Percentiles rank a stretch among this genome's conserved stretches.
These are phyloP conservation scores for Pseudopithomyces maydicus DNA, from an alignment of 2,329 filamentous ascomycete genomes.

Conservation along the genomic window DNA sequence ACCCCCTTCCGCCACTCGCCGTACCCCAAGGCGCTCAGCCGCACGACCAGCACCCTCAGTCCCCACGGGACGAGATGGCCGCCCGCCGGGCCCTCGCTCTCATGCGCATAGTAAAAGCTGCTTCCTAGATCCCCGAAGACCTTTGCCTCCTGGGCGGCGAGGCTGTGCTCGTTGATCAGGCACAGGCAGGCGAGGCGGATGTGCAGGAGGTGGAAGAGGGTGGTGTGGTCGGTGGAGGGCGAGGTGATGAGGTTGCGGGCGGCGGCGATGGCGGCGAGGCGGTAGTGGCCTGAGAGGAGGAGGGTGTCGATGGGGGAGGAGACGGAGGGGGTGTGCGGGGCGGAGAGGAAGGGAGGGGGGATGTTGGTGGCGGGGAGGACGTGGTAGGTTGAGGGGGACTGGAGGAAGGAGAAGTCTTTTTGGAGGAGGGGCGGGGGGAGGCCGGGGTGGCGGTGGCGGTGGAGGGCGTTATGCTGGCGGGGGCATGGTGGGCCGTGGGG, in stretches of 20 bases:
- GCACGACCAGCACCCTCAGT: constrained; percentile 79
- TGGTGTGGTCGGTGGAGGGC: constrained; percentile 62
- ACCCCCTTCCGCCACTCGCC: constrained; percentile 82
- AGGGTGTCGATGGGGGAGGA: constrained; percentile 69
- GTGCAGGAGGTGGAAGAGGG: constrained; percentile 80
- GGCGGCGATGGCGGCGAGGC: constrained; percentile 74
- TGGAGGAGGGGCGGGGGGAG: neutral
- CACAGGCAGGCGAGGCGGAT: constrained; percentile 81
- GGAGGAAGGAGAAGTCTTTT: constrained; percentile 80
- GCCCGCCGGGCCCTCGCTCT: neutral
- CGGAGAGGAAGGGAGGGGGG: constrained; percentile 70
- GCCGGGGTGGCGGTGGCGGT: neutral
- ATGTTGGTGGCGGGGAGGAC: constrained; percentile 69
- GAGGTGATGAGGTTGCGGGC: constrained; percentile 63
- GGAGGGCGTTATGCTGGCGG: constrained; percentile 45
- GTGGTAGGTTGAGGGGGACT: constrained; percentile 83
- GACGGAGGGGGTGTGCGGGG: constrained; percentile 65
- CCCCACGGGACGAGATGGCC: constrained; percentile 78
- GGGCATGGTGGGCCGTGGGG: constrained; percentile 18
- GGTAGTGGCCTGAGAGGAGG: constrained; percentile 75
- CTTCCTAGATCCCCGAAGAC: constrained; percentile 66
- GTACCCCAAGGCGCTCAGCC: constrained; percentile 84
- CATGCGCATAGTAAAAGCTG: constrained; percentile 48
- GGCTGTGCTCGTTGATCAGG: constrained; percentile 68
- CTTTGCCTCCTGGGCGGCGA: constrained; percentile 65